Base-by-base conservation (phyloP, 1,284 basidiomycete genomes). In the Sphaerobolus stellatus region DNA sequence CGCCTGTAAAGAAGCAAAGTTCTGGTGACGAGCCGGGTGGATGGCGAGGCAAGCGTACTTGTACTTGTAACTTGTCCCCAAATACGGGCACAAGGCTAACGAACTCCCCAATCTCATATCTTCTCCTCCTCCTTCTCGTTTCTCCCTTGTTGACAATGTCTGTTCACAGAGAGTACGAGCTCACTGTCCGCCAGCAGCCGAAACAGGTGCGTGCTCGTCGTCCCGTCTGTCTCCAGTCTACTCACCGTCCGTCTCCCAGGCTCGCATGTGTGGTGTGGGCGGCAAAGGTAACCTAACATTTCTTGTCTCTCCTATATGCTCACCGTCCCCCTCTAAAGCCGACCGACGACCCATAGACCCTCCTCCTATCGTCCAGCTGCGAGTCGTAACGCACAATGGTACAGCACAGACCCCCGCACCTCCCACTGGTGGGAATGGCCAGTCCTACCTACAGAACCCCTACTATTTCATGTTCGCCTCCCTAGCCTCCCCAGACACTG, bases 381-480 rank as follows among this genome's bases (percentile, higher is more conserved):
- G 90, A 51, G 91, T 98, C 54, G 80, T 92, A 61, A 90, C 92
- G 70, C 83, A 80, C 7, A 69, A 80, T n/a, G 72, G 58, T 28
- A 59, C 65, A 36, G 28, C 56, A 13, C 22, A 48, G 56, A n/a
- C 27, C 60, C 57, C 50, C 48, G 43, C 25, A 53, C 44, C 57
- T 45, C 59, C 60, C 33, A 63, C 59, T 59, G 77, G 69, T 69
- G 76, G 69, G 67, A 5, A 33, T 43, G 41, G 41, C 3, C 71
- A 71, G 49, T 75, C 76, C 25, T 91, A 84, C 67, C 77, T 90
- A 14, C 88, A 96, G 72, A 94, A 92, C 61, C 93, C 93, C 0
- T 94, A 94, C 69, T 94, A 94, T 68, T 96, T 97, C 71, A 93
- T 94, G 83, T 96, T 93, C 63, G 93, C 93, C 5, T 86, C 84